Base-by-base conservation (phyloP, 495 filamentous ascomycete genomes). In the Aspergillus baeticus region DNA sequence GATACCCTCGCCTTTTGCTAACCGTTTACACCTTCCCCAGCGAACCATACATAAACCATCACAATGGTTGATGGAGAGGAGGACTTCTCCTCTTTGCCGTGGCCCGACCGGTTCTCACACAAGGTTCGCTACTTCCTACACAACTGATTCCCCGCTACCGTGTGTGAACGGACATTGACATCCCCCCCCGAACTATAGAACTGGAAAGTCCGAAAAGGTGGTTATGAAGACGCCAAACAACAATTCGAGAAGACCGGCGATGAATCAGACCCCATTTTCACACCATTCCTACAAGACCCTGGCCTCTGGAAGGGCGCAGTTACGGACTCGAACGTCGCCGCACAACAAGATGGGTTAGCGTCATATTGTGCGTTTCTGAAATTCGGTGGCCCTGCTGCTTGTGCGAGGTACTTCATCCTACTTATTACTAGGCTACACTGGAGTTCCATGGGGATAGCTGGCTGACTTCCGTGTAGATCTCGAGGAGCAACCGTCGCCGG, bases 191-290 rank as follows among this genome's bases (percentile, higher is more conserved):
- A n/a, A 26, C 49, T 47, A 34, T 64, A 94, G 87, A 85, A 88
- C 66, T 99, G 94, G 94, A 99, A 99, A 81, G 94, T 94, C 38
- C 83, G 94, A 60, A 99, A 99, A 71, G 82, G 84, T 68, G 94
- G 88, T 45, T 99, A 98, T 71, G 94, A 98, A 76, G 91, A 93
- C 58, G 93, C 91, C 39, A 84, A 89, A 36, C 88, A 90, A 66
- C 81, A 84, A 60, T 98, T 99, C 65, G 87, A 92, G 68, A 80
- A 81, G 54, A 90, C 92, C 8, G 85, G 88, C 50, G 90, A 94
- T 75, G 94, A 98, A 69, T 83, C 88, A 60, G 87, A 94, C 63
- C 87, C 92, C 10, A 85, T 85, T 7, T 96, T 98, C 57, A 80
- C 82, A 48, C 89, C 90, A 7, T 98, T 97, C 69, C 72, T 92